Evolutionary conservation across 1,139 yeast species (phyloP).

Genomic region (Zygosaccharomyces sapae): DNA sequence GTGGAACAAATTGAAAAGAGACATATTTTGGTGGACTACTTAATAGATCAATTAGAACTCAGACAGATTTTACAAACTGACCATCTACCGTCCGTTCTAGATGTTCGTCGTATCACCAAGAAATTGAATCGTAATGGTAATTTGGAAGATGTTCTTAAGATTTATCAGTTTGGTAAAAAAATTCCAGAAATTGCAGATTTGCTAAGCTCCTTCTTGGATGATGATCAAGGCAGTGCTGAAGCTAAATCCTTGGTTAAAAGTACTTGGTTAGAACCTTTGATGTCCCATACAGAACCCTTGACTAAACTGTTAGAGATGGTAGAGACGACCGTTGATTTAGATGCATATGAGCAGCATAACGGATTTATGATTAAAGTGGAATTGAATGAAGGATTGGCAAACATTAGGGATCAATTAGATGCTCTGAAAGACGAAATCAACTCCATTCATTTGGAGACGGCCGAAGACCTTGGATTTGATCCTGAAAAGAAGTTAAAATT

Average conservation of each 20-base stretch:
- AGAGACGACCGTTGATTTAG: constrained; percentile 85
- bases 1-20: constrained; percentile 56
- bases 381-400: constrained; percentile 71
- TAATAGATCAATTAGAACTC: constrained; percentile 65
- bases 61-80: constrained; percentile 66
- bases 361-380: constrained; percentile 86
- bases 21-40: constrained; percentile 65
- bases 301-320: constrained; percentile 76
- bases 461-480: constrained; percentile 75
- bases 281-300: constrained; percentile 48
- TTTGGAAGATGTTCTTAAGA: constrained; percentile 85
- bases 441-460: constrained; percentile 57
- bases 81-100: constrained; percentile 72
- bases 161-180: constrained; percentile 71
- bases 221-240: constrained; percentile 27
- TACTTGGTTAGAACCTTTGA: constrained; percentile 59
- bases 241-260: constrained; percentile 41
- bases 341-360: constrained; percentile 63
- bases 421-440: constrained; percentile 53
- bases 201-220: constrained; percentile 44
- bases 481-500: constrained; percentile 81
- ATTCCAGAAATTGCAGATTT: constrained; percentile 64
- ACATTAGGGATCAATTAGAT: constrained; percentile 56
- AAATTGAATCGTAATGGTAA: constrained; percentile 53
- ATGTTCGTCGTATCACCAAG: constrained; percentile 67